phyloP scores from a whole-genome alignment of 768 basidiomycete species.

The Phlegmacium glaucopus region DNA sequence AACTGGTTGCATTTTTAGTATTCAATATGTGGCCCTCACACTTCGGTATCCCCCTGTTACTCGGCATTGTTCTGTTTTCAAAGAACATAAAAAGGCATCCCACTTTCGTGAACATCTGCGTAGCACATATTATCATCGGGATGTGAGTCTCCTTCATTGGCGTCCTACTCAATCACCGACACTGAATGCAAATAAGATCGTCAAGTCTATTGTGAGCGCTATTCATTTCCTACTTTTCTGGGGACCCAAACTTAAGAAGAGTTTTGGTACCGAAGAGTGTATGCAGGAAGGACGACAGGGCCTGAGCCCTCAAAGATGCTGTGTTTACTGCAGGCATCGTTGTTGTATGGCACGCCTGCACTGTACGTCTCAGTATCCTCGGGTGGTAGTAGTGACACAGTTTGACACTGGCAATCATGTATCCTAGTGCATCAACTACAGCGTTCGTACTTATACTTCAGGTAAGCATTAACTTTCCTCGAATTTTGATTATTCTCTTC shows the following conservation, averaged over 20 bases:
- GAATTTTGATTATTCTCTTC: neutral
- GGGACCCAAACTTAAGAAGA: neutral
- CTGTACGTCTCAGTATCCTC: constrained; percentile 39
- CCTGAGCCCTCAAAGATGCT: constrained; percentile 41
- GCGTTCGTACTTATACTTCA: constrained; percentile 42
- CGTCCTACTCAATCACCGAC: neutral
- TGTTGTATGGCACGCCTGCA: constrained; percentile 46
- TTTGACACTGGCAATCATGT: neutral
- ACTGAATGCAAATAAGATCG: constrained; percentile 24
- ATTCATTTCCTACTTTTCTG: neutral
- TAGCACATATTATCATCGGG: constrained; percentile 44
- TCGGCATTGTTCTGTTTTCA: constrained; percentile 36
- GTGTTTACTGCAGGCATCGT: constrained; percentile 44
- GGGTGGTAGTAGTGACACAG: too few relatives aligned
- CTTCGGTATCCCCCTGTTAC: constrained; percentile 42
- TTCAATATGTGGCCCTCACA: constrained; percentile 51
- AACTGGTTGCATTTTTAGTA: constrained; percentile 39
- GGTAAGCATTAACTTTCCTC: constrained; percentile 19
- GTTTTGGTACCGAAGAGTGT: constrained; percentile 27
- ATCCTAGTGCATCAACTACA: constrained; percentile 35
- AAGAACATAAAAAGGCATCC: constrained; percentile 41
- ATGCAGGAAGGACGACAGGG: constrained; percentile 38
- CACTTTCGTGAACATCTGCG: constrained; percentile 43
- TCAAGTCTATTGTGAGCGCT: constrained; percentile 37
- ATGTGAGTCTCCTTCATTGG: constrained; percentile 26